Evolutionary conservation across 352 stramenopile genomes (phyloP).

Genomic region (Phytophthora pini): DNA sequence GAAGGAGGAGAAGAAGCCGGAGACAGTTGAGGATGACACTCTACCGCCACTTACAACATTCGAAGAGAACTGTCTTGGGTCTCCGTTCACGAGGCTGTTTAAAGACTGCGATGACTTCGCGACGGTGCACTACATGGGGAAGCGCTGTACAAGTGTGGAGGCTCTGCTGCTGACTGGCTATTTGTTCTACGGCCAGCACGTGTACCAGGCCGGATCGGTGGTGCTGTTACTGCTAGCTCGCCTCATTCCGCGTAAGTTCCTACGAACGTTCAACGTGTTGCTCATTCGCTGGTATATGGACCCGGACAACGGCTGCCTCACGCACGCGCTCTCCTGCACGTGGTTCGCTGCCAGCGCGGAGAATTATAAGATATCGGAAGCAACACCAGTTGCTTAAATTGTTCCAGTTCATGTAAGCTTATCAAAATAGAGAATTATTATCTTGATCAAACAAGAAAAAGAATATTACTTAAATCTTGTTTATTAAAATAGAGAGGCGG

Average conservation of each 20-base stretch:
- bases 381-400: constrained; percentile 14
- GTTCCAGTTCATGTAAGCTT: no score
- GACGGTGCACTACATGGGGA: constrained; percentile 21
- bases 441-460: no score
- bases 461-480: no score
- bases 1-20: background rate
- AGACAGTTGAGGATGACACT: background rate
- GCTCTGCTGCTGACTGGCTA: constrained; percentile 27
- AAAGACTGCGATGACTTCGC: constrained; percentile 37
- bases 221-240: constrained; percentile 21
- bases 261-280: constrained; percentile 34
- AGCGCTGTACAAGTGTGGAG: constrained; percentile 25
- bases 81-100: constrained; percentile 21
- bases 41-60: constrained; percentile 18
- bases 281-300: constrained; percentile 32
- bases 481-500: no score
- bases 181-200: constrained; percentile 27
- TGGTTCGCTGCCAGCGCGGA: constrained; percentile 33
- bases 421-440: no score
- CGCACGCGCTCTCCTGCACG: constrained; percentile 23
- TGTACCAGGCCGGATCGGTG: constrained; percentile 24
- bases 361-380: constrained; percentile 27
- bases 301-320: constrained; percentile 5
- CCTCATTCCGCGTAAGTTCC: constrained; percentile 15
- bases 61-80: constrained; percentile 27